phyloP scores from a whole-genome alignment of 345 rosid genomes.

The Arabidopsis arenosa region DNA sequence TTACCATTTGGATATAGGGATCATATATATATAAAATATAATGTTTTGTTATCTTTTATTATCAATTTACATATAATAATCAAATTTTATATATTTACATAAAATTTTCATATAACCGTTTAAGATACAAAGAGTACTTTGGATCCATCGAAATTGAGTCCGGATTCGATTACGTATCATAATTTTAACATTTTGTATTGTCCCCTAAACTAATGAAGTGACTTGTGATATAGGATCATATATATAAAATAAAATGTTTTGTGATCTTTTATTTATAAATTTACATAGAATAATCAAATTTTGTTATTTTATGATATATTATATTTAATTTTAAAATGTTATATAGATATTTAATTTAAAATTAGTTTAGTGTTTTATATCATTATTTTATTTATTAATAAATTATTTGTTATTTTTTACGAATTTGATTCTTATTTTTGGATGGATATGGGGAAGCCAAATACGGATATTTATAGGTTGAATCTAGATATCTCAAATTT shows the following conservation, averaged over 20 bases:
- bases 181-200: too few species aligned
- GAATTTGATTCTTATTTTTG: not conserved
- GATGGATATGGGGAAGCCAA: not conserved
- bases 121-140: too few species aligned
- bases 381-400: too few species aligned
- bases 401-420: not conserved
- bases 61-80: not conserved
- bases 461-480: too few species aligned
- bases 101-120: too few species aligned
- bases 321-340: too few species aligned
- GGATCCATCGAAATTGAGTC: not conserved
- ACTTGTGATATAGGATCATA: not conserved
- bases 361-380: not conserved
- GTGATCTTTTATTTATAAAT: not conserved
- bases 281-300: too few species aligned
- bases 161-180: not conserved
- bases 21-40: too few species aligned
- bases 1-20: not conserved
- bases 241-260: too few species aligned
- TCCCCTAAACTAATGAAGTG: too few species aligned
- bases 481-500: not conserved
- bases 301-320: not conserved
- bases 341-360: not conserved
- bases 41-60: not conserved
- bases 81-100: too few species aligned